A percentile compares a stretch with the other conserved stretches of the same genome.
phyloP scores from a whole-genome alignment of 148 eudicot species.

The Silene conica region DNA sequence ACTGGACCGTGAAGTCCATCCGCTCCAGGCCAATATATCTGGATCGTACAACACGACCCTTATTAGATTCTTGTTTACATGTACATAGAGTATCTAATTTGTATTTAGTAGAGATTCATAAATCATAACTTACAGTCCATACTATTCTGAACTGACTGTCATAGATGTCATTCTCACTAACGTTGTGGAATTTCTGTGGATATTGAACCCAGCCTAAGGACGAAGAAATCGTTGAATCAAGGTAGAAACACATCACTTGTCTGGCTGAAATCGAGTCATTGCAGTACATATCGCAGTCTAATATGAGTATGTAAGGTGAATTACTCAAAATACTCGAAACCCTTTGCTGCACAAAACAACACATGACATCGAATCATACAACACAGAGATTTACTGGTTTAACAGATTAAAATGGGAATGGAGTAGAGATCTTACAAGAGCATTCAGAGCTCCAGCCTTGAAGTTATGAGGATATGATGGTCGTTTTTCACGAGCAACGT shows the following conservation, averaged over 20 bases:
- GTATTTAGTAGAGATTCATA: not conserved
- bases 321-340: constrained; percentile 61
- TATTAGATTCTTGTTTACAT: not conserved
- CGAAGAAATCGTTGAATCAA: constrained; percentile 42
- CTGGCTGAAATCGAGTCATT: constrained; percentile 58
- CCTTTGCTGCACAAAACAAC: constrained; percentile 43
- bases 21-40: constrained; percentile 38
- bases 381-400: not conserved
- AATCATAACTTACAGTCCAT: constrained; percentile 11
- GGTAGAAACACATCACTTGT: constrained; percentile 82
- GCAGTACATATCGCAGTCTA: constrained; percentile 81
- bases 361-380: not conserved
- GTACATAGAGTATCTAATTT: too few relatives aligned
- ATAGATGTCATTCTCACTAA: constrained; percentile 39
- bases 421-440: constrained; percentile 34
- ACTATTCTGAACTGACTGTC: constrained; percentile 20
- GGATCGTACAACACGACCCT: not conserved
- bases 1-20: constrained; percentile 63
- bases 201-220: constrained; percentile 57
- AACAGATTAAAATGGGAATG: not conserved
- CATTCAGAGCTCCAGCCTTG: constrained; percentile 69
- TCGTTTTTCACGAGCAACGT: constrained; percentile 54
- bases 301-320: constrained; percentile 45
- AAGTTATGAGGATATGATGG: constrained; percentile 47
- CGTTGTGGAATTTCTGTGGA: constrained; percentile 57